These are phyloP conservation scores for Scortechinia acanthostroma DNA, from an alignment of 2,329 filamentous ascomycete species.

Conservation along the genomic window DNA sequence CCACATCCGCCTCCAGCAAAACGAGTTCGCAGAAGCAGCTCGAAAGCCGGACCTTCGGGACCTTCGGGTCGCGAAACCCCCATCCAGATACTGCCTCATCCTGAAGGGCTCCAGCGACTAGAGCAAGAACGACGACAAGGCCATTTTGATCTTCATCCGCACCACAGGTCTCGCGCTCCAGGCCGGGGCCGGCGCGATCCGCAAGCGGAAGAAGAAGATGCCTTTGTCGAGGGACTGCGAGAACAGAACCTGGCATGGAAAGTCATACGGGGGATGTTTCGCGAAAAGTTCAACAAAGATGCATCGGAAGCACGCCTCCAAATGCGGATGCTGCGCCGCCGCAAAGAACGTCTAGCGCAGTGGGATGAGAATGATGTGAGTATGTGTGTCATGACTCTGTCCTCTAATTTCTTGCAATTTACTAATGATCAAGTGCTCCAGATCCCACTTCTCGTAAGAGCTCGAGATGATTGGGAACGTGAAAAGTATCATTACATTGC, in stretches of 20 bases:
- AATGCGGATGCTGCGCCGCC: constrained; percentile 26
- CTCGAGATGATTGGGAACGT: constrained; percentile 22
- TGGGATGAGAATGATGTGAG: constrained; percentile 33
- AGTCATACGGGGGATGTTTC: constrained; percentile 22
- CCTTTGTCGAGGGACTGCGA: constrained; percentile 23
- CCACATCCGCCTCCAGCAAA: not conserved
- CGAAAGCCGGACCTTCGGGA: constrained; percentile 6
- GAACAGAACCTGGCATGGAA: constrained; percentile 26
- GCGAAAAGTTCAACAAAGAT: constrained; percentile 22
- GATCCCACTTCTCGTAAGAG: constrained; percentile 22
- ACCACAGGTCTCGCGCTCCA: constrained; percentile 16
- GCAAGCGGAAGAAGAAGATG: constrained; percentile 25
- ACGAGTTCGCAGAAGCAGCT: not conserved
- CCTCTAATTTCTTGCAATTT: not conserved
- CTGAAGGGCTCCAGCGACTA: constrained; percentile 23
- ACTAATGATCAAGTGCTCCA: constrained; percentile 10
- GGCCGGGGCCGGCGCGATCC: constrained; percentile 22
- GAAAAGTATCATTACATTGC: constrained; percentile 26
- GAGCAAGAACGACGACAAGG: constrained; percentile 20
- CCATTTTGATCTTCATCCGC: constrained; percentile 12
- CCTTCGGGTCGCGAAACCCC: constrained; percentile 14
- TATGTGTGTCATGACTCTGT: constrained; percentile 17
- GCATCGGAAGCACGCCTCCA: constrained; percentile 26
- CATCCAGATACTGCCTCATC: constrained; percentile 25
- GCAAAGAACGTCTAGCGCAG: constrained; percentile 19